A percentile compares a stretch with the other conserved stretches of the same genome.
Evolutionary conservation across 2,329 filamentous ascomycete genomes (phyloP).

Genomic region (Penicillium verrucosum): DNA sequence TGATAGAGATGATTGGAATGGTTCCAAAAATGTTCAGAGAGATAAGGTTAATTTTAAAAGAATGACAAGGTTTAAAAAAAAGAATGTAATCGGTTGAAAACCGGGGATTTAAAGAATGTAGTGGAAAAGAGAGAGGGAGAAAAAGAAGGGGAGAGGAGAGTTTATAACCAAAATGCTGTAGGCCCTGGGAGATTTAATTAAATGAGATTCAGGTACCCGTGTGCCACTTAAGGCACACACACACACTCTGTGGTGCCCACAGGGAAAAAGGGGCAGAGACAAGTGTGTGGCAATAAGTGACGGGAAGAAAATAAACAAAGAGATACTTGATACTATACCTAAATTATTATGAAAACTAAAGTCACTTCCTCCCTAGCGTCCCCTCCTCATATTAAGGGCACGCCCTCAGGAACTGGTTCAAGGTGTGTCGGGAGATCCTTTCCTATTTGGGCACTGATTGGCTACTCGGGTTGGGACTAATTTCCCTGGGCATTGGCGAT

Average conservation of each 20-base stretch:
- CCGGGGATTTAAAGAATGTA: conserved; percentile 19
- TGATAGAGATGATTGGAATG: background rate
- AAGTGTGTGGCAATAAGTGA: conserved; percentile 2
- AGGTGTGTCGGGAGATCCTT: conserved; percentile 2
- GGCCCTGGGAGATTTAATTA: conserved; percentile 8
- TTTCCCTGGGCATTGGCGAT: conserved; percentile 2
- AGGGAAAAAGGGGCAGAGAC: conserved; percentile 6
- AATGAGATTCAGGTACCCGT: conserved; percentile 24
- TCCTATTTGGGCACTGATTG: background rate
- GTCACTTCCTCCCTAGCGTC: background rate
- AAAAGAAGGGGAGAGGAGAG: background rate
- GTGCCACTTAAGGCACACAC: conserved; percentile 14
- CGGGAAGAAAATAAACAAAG: background rate
- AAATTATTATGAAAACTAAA: background rate
- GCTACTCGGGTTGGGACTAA: background rate
- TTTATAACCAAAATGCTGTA: conserved; percentile 10
- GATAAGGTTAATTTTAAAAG: background rate
- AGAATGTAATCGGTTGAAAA: conserved; percentile 27
- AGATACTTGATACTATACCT: background rate
- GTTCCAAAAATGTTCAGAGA: conserved; percentile 14
- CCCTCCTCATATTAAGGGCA: background rate
- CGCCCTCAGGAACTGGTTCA: background rate
- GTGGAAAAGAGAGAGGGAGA: conserved; percentile 1
- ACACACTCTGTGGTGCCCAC: background rate
- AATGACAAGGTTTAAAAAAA: conserved; percentile 15